Evolutionary conservation across 2,329 filamentous ascomycete genomes (phyloP).

Genomic region (Cladobotryum mycophilum): DNA sequence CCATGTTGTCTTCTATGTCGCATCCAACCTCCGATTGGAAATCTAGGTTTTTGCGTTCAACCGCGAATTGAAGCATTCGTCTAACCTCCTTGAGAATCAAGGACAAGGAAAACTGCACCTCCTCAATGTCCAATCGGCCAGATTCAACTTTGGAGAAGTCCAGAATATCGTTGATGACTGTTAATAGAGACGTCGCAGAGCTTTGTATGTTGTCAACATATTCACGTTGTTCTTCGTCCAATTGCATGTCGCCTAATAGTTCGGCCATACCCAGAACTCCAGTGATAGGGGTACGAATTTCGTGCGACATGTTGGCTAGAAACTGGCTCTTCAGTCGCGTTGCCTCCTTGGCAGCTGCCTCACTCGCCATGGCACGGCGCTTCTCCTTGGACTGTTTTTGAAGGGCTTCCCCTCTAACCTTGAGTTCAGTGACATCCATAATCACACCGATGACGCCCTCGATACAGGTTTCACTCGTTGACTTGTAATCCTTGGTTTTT

Average conservation of each 20-base stretch:
- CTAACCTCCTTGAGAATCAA: conserved; percentile 72
- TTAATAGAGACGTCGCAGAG: conserved; percentile 74
- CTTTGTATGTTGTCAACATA: conserved; percentile 73
- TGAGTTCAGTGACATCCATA: conserved; percentile 71
- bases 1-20: conserved; percentile 59
- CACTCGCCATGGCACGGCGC: conserved; percentile 63
- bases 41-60: conserved; percentile 69
- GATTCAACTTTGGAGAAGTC: conserved; percentile 86
- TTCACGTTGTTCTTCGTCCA: conserved; percentile 66
- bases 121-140: conserved; percentile 69
- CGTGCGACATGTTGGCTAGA: conserved; percentile 75
- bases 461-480: conserved; percentile 42
- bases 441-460: conserved; percentile 73
- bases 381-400: conserved; percentile 63
- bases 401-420: conserved; percentile 56
- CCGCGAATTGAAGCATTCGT: conserved; percentile 83
- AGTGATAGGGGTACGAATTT: conserved; percentile 71
- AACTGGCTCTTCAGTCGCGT: conserved; percentile 76
- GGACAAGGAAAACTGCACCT: conserved; percentile 71
- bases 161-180: conserved; percentile 85
- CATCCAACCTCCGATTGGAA: conserved; percentile 61
- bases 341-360: conserved; percentile 72
- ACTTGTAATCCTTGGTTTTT: conserved; percentile 45
- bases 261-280: conserved; percentile 78
- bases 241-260: conserved; percentile 59